Conservation (phyloP, 192 early-diverging fungal species). For the Gryganskiella cystojenkinii region DNA sequence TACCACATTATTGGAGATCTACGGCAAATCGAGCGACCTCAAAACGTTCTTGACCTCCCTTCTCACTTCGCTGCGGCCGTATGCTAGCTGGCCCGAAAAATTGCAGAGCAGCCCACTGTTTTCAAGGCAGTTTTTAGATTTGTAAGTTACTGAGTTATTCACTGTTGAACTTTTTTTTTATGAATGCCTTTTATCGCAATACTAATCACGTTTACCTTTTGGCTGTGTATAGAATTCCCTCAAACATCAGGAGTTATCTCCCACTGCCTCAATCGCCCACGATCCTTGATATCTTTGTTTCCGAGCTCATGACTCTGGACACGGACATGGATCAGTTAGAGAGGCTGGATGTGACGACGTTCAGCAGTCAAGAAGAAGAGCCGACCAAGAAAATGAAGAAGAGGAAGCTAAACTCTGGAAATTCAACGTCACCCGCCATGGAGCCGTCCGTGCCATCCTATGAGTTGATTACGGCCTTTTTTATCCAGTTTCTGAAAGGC, state of each 20-base stretch:
- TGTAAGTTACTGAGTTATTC: conserved; percentile 20
- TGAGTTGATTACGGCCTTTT: conserved; percentile 20
- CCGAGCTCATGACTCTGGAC: conserved; percentile 27
- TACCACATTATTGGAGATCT: conserved; percentile 37
- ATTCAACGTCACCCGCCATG: conserved; percentile 1
- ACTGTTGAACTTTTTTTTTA: background rate
- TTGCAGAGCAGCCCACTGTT: conserved; percentile 27
- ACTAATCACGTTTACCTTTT: background rate
- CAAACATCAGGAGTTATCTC: conserved; percentile 30
- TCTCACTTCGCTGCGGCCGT: conserved; percentile 12
- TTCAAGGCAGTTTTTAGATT: conserved; percentile 29
- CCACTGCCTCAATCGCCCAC: conserved; percentile 37
- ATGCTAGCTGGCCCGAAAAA: background rate
- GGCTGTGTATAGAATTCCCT: conserved; percentile 16
- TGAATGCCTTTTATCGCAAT: background rate
- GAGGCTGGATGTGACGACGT: conserved; percentile 4
- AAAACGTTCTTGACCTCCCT: conserved; percentile 31
- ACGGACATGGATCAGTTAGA: conserved; percentile 26
- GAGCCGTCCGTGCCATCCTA: conserved; percentile 1
- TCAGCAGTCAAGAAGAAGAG: background rate
- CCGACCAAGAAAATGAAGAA: conserved; percentile 24
- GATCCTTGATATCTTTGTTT: conserved; percentile 35
- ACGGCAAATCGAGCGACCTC: conserved; percentile 45
- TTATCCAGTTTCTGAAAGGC: conserved; percentile 46
- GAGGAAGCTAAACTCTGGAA: conserved; percentile 44